Conservation (phyloP, 1,284 basidiomycete genomes). For the Schizophyllum commune region DNA sequence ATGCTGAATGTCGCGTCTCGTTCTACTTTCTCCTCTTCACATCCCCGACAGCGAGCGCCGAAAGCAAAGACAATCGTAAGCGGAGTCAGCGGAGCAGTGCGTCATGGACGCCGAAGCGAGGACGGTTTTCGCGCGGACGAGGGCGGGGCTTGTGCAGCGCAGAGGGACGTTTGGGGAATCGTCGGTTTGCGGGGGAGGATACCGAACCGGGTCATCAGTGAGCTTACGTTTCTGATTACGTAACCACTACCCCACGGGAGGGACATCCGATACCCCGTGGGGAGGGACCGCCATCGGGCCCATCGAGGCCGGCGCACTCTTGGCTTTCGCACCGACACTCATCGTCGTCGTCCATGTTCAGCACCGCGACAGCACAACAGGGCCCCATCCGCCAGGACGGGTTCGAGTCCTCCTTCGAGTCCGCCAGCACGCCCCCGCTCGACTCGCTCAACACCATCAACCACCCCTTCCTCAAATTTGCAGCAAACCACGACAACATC, state of each 20-base stretch:
- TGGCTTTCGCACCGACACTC: not conserved
- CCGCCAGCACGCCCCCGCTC: not conserved
- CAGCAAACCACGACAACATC: conserved; percentile 26
- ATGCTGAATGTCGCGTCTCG: no score
- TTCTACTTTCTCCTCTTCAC: no score
- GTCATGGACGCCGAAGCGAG: no score
- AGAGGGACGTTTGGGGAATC: not conserved
- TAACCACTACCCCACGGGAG: not conserved
- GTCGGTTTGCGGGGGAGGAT: not conserved
- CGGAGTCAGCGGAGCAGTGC: no score
- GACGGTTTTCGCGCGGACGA: no score
- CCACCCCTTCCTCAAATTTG: conserved; percentile 43
- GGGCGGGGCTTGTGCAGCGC: no score
- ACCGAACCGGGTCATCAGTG: not conserved
- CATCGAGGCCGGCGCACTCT: not conserved
- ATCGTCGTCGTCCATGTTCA: not conserved
- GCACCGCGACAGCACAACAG: not conserved
- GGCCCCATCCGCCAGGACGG: not conserved
- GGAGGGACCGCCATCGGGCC: not conserved
- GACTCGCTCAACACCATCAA: not conserved
- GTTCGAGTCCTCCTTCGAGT: not conserved
- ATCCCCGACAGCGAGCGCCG: no score
- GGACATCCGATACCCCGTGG: not conserved
- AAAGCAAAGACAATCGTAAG: no score
- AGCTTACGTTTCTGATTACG: not conserved